Evolutionary conservation across 371 early-diverging fungal genomes (phyloP).

Genomic region (Mortierella sp.): DNA sequence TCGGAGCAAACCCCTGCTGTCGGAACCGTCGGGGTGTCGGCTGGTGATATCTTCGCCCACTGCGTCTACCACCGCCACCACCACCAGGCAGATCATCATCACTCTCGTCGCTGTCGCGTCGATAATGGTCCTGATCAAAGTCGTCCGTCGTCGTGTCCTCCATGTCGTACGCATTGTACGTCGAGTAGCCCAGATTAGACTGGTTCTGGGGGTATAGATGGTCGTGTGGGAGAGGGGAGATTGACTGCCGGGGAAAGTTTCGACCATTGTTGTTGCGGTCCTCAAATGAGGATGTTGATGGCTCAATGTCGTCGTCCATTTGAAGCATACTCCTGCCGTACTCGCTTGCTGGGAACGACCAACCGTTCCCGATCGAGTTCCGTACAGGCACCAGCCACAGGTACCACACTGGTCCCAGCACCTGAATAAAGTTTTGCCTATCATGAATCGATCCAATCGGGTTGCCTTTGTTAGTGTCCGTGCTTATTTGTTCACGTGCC

Average conservation of each 20-base stretch:
- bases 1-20: slow-evolving; percentile 12
- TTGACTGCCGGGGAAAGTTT: not conserved
- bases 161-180: slow-evolving; percentile 22
- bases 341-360: slow-evolving; percentile 49
- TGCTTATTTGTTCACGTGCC: not conserved
- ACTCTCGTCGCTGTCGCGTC: slow-evolving; percentile 43
- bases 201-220: slow-evolving; percentile 11
- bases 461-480: not conserved
- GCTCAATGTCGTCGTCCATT: slow-evolving; percentile 12
- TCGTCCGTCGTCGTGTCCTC: slow-evolving; percentile 17
- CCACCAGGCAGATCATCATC: slow-evolving; percentile 11
- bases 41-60: slow-evolving; percentile 15
- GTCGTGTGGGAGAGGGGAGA: slow-evolving; percentile 11
- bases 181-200: slow-evolving; percentile 2
- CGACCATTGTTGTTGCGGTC: not conserved
- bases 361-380: slow-evolving; percentile 48
- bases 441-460: not conserved
- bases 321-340: slow-evolving; percentile 45
- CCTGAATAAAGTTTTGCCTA: slow-evolving; percentile 58
- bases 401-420: slow-evolving; percentile 57
- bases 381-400: slow-evolving; percentile 58
- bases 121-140: slow-evolving; percentile 21
- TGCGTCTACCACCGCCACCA: not conserved
- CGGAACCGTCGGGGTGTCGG: slow-evolving; percentile 37
- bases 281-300: not conserved